Evolutionary conservation across 306 rosid genomes (phyloP), one percentile per base, ranked within the genome.

Genomic region (Vigna radiata): DNA sequence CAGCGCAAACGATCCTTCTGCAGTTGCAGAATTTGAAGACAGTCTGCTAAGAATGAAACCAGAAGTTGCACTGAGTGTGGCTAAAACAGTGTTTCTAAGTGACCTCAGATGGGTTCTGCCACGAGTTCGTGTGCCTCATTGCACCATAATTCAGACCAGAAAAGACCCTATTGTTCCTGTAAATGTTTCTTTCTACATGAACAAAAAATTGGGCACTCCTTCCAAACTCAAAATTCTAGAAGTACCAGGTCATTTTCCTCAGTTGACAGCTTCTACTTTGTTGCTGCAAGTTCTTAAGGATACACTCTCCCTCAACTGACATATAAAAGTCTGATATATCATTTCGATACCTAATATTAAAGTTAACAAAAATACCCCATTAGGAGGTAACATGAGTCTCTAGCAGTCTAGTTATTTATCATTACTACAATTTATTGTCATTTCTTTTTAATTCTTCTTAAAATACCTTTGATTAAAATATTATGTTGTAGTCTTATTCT

Each of bases 31-130:
- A 62, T 76, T 86, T 55, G 85, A 67, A 41, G 2, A 27, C 17
- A 83, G 88, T 18, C 68, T 89, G 59, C 64, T 68, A n/a, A 87
- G 82, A 83, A 83, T 81, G 89, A 81, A 70, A 36, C 85, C 90
- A 18, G 41, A 76, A 25, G 79, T 79, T 76, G 90, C 90, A 63
- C 59, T 70, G 0, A 78, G 74, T 60, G 85, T 66, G 4, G 79
- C 86, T 6, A 85, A 73, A 79, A 73, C 76, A 12, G 49, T 83
- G 10, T 83, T 89, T 47, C 68, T 85, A 36, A 82, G 86, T 67
- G 86, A 87, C 55, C 17, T 61, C 4, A 84, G 87, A 69, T 3
- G 59, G 77, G 64, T 84, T 68, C 60, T 85, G 58, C 87, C 88
- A 23, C 73, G 16, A 56, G 83, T 85, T 46, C 13, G 1, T 7